Evolutionary conservation across 2,329 filamentous ascomycete genomes (phyloP).

Genomic region (Scedosporium aurantiacum): DNA sequence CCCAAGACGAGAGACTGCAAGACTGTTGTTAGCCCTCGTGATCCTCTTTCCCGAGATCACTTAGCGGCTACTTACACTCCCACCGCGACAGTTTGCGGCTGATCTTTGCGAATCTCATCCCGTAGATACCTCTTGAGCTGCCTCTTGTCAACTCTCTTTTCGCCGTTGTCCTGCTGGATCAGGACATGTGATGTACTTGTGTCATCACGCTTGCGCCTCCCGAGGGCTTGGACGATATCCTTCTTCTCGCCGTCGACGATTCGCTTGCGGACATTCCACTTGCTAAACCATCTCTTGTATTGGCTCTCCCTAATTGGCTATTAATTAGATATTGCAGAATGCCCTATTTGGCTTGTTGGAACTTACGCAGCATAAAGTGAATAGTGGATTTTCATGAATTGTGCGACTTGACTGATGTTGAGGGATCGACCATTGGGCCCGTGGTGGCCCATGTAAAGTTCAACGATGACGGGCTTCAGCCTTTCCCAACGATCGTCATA

Average conservation of each 20-base stretch:
- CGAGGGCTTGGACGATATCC: constrained; percentile 9
- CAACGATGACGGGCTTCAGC: constrained; percentile 12
- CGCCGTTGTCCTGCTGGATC: constrained; percentile 10
- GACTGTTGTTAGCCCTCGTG: neutral
- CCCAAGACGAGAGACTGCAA: neutral
- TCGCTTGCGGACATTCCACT: neutral
- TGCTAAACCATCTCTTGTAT: neutral
- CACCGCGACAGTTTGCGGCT: neutral
- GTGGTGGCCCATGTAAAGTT: constrained; percentile 8
- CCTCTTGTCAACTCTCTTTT: constrained; percentile 12
- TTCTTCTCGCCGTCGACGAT: constrained; percentile 10
- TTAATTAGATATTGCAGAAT: neutral
- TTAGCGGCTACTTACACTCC: neutral
- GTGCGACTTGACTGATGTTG: constrained; percentile 9
- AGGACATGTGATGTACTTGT: constrained; percentile 7
- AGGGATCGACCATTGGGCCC: neutral
- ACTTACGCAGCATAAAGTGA: constrained; percentile 10
- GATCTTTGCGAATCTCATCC: constrained; percentile 8
- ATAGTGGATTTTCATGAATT: constrained; percentile 13
- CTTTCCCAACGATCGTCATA: constrained; percentile 14
- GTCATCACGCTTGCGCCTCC: constrained; percentile 8
- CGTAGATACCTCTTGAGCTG: constrained; percentile 13
- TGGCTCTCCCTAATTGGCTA: neutral
- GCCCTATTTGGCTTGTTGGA: neutral
- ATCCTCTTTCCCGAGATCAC: neutral